These are phyloP conservation scores for Salvia miltiorrhiza DNA, from an alignment of 257 asterid species.

Conservation along the genomic window DNA sequence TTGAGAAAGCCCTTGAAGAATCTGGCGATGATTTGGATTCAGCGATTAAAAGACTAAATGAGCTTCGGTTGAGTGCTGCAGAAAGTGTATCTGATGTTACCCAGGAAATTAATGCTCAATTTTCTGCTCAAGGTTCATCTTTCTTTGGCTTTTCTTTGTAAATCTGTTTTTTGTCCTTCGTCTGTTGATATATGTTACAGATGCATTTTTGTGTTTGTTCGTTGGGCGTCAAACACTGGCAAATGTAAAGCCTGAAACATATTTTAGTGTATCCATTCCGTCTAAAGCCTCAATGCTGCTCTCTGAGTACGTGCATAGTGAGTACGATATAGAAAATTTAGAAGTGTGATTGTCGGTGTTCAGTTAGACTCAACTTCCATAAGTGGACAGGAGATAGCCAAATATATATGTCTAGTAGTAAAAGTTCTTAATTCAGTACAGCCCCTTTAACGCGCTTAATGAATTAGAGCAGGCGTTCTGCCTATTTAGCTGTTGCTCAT, in stretches of 20 bases:
- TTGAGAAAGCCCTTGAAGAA: slow-evolving; percentile 79
- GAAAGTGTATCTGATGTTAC: slow-evolving; percentile 40
- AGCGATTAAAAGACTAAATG: slow-evolving; percentile 71
- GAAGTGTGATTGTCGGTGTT: neutral
- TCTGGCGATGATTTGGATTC: slow-evolving; percentile 78
- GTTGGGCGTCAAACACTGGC: neutral
- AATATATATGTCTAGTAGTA: too few species aligned
- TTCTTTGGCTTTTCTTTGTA: slow-evolving; percentile 6
- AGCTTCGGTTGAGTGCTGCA: slow-evolving; percentile 69
- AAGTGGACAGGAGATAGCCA: neutral
- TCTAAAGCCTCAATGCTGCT: neutral
- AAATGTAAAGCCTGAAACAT: neutral
- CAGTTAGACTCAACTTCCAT: neutral
- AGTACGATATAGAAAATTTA: neutral
- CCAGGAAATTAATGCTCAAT: slow-evolving; percentile 35
- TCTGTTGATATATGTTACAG: neutral
- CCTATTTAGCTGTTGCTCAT: neutral
- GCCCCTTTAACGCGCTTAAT: neutral
- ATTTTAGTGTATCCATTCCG: neutral
- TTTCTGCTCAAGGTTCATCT: slow-evolving; percentile 45
- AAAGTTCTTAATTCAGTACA: neutral
- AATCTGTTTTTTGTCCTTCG: neutral
- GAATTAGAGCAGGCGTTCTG: neutral
- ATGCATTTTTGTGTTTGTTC: slow-evolving; percentile 4
- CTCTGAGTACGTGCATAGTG: neutral